Evolutionary conservation across 2,329 filamentous ascomycete species (phyloP).

Genomic region (Aspergillus piperis): DNA sequence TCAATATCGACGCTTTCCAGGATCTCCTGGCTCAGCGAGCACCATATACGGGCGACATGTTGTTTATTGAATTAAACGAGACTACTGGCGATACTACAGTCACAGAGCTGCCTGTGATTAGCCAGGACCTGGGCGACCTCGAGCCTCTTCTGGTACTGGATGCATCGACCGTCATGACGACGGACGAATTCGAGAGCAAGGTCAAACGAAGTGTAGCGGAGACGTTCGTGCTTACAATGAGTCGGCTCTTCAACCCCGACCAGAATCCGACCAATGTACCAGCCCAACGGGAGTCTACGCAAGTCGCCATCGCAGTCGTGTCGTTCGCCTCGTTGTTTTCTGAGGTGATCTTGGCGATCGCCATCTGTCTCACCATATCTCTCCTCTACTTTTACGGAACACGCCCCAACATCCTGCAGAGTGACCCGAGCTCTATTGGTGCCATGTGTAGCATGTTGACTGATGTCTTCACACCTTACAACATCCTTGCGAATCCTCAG

Average conservation of each 20-base stretch:
- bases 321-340: conserved; percentile 31
- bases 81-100: conserved; percentile 30
- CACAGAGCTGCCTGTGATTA: conserved; percentile 36
- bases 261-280: conserved; percentile 21
- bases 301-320: conserved; percentile 35
- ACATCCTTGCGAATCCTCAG: conserved; percentile 29
- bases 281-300: conserved; percentile 25
- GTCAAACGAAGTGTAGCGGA: conserved; percentile 32
- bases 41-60: conserved; percentile 37
- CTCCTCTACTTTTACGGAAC: conserved; percentile 32
- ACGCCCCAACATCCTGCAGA: conserved; percentile 33
- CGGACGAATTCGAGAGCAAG: conserved; percentile 29
- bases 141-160: conserved; percentile 34
- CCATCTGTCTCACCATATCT: conserved; percentile 25
- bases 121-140: conserved; percentile 32
- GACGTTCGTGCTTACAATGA: conserved; percentile 34
- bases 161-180: conserved; percentile 31
- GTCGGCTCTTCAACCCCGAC: conserved; percentile 35
- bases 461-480: conserved; percentile 32
- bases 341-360: conserved; percentile 31
- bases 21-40: conserved; percentile 32
- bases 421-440: conserved; percentile 36
- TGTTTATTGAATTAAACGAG: conserved; percentile 33
- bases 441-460: conserved; percentile 39
- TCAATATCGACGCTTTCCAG: conserved; percentile 36